phyloP scores from a whole-genome alignment of 2,329 filamentous ascomycete genomes.

The Colletotrichum sp. region DNA sequence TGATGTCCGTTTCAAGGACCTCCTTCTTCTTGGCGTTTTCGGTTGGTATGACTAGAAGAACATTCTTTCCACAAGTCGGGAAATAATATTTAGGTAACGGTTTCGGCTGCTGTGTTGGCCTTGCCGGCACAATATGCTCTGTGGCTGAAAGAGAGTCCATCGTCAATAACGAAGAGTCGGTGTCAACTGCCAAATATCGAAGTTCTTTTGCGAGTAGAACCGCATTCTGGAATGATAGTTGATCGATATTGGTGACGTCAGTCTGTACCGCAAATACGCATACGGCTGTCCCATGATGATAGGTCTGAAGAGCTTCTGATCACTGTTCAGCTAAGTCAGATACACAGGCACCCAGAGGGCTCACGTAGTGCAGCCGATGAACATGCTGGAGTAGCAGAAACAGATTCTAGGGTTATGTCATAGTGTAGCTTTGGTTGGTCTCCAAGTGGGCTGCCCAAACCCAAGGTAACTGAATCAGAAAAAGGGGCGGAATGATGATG shows the following conservation, averaged over 20 bases:
- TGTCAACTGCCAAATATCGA: background rate
- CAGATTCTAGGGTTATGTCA: background rate
- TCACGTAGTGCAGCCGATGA: background rate
- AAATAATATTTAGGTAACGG: fast-evolving
- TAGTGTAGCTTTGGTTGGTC: background rate
- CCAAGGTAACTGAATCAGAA: background rate
- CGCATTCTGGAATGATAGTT: background rate
- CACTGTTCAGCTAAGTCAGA: background rate
- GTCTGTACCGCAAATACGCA: background rate
- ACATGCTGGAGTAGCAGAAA: fast-evolving
- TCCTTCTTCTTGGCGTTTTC: background rate
- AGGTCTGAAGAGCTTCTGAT: background rate
- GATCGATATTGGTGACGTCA: background rate
- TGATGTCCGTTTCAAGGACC: background rate
- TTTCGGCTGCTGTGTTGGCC: background rate
- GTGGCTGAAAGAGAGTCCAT: background rate
- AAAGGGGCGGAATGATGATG: background rate
- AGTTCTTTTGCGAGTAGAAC: background rate
- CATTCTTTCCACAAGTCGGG: background rate
- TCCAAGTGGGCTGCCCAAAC: background rate
- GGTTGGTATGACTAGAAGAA: background rate
- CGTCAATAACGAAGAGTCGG: background rate
- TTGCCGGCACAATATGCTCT: background rate
- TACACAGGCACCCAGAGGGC: background rate
- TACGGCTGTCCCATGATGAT: background rate